These are phyloP conservation scores for Blastocystis sp. DNA, from an alignment of 352 stramenopile species.

Conservation along the genomic window DNA sequence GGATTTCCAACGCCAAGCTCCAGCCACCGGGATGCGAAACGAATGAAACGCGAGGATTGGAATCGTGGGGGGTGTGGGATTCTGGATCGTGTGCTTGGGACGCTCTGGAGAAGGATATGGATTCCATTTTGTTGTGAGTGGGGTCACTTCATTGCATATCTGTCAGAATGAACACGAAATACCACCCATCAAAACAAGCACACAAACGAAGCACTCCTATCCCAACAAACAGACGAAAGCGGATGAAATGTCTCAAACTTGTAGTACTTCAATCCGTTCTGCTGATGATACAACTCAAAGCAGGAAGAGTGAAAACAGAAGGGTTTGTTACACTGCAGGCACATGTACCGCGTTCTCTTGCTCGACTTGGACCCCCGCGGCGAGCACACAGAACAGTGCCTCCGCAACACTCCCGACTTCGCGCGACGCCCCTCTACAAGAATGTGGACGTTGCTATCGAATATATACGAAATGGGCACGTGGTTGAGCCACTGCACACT, in stretches of 20 bases:
- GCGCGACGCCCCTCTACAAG: not conserved
- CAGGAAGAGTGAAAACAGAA: constrained; percentile 3
- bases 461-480: not conserved
- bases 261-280: not conserved
- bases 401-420: not conserved
- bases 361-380: not conserved
- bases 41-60: no score
- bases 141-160: no score
- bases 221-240: constrained; percentile 4
- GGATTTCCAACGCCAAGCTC: no score
- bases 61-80: no score
- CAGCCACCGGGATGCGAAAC: no score
- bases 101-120: no score
- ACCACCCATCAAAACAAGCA: no score
- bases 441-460: constrained; percentile 12
- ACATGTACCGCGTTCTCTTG: constrained; percentile 18
- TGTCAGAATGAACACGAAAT: no score
- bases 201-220: no score
- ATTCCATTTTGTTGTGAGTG: no score
- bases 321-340: not conserved
- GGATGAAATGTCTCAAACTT: not conserved
- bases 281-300: constrained; percentile 16
- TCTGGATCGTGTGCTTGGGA: no score
- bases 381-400: constrained; percentile 10
- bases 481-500: not conserved